These are phyloP conservation scores for Austroboletus novae-zelandiae DNA, from an alignment of 1,284 basidiomycete genomes.

Conservation along the genomic window DNA sequence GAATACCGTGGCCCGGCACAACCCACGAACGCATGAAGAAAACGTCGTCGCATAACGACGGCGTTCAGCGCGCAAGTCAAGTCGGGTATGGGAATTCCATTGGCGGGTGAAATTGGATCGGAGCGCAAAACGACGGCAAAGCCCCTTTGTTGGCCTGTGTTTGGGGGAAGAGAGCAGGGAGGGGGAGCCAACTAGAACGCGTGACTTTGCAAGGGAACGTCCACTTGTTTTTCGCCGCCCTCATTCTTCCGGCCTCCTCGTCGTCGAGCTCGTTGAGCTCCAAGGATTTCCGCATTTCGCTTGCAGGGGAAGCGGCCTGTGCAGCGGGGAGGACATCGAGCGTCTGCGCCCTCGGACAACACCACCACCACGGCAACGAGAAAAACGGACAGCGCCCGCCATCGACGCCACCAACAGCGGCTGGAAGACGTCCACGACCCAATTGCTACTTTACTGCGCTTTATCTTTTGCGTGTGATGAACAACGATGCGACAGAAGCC, in stretches of 20 bases:
- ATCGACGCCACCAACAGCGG: conserved; percentile 17
- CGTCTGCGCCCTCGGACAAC: conserved; percentile 1
- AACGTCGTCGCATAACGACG: no score
- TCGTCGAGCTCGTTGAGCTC: conserved; percentile 20
- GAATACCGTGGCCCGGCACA: no score
- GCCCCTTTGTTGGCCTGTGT: conserved; percentile 29
- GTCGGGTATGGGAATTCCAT: no score
- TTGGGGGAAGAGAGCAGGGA: conserved; percentile 19
- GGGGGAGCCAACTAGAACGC: conserved; percentile 12
- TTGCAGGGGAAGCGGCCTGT: conserved; percentile 1
- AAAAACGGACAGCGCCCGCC: conserved; percentile 17
- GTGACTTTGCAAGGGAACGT: conserved; percentile 24
- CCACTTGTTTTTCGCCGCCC: conserved; percentile 18
- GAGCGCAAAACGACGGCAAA: conserved; percentile 21
- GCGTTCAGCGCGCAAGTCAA: no score
- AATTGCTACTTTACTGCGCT: conserved; percentile 8
- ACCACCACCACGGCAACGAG: conserved; percentile 11
- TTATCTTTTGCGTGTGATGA: conserved; percentile 42
- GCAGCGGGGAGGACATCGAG: conserved; percentile 6
- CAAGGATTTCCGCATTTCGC: conserved; percentile 1
- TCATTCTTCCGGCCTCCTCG: conserved; percentile 9
- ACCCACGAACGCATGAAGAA: no score
- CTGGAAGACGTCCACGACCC: conserved; percentile 5
- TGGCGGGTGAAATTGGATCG: conserved; percentile 26
- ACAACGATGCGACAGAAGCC: conserved; percentile 50